These are phyloP conservation scores for Cichorium intybus DNA, from an alignment of 140 eudicot species.

Conservation along the genomic window DNA sequence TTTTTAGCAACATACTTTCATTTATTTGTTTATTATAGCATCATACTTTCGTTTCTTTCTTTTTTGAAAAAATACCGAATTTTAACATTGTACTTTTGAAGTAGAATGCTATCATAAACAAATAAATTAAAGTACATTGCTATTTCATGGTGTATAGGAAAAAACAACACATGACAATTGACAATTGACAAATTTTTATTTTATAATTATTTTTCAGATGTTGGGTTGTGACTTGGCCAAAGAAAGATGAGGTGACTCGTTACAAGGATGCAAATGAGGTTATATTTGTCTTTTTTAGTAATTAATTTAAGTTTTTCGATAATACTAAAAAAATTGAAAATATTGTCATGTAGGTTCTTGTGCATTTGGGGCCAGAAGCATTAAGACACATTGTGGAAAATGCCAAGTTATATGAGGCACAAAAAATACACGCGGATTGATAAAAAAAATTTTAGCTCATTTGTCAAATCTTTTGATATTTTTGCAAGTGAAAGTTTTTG, in stretches of 20 bases:
- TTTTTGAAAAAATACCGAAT: too few relatives aligned
- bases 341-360: slow-evolving; percentile 41
- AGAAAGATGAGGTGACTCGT: slow-evolving; percentile 34
- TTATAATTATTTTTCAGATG: slow-evolving; percentile 34
- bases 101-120: too few relatives aligned
- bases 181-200: too few relatives aligned
- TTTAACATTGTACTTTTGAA: too few relatives aligned
- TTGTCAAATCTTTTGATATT: not conserved
- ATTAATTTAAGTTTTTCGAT: not conserved
- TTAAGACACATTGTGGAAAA: slow-evolving; percentile 48
- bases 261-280: slow-evolving; percentile 67
- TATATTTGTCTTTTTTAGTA: not conserved
- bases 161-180: too few relatives aligned
- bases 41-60: not conserved
- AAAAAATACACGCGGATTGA: not conserved
- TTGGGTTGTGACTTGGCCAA: slow-evolving; percentile 62
- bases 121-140: not conserved
- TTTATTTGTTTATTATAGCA: not conserved
- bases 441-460: not conserved
- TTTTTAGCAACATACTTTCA: too few relatives aligned
- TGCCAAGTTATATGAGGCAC: slow-evolving; percentile 38
- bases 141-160: too few relatives aligned
- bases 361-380: slow-evolving; percentile 53
- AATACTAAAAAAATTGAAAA: not conserved
- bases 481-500: not conserved